Evolutionary conservation across 2,329 filamentous ascomycete species (phyloP), one percentile per base, ranked within the genome.

Genomic region (Geosmithia putterillii): DNA sequence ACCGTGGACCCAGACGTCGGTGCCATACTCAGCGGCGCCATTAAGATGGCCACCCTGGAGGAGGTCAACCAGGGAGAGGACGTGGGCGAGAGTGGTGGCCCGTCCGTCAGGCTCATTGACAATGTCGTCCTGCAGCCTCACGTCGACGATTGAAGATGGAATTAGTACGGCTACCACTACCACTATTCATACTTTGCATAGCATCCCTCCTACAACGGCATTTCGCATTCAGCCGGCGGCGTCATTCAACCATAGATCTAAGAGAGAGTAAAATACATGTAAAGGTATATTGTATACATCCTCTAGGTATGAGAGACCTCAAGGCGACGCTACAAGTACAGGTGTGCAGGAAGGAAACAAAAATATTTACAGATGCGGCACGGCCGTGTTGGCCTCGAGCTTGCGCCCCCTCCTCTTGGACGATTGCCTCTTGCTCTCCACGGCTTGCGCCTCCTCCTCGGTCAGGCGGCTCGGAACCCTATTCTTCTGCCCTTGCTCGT

Each of bases 11-110:
- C 73, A 0, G 62, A 65, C 0, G 77, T 69, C 49, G 90, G 90
- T 2, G 89, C 83, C 0, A 83, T 98, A 32, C 62, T 98, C 45
- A 96, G 90, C 57, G 88, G 86, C 3, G 92, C 92, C 0, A 69
- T 98, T 45, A 92, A 86, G 64, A 94, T 98, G 83, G 59, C 86
- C 39, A 84, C 88, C 0, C 67, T 95, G 2, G 85, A 94, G 56
- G 71, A 76, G 42, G 71, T 81, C 1, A 71, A 69, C 41, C 65
- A 76, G 6, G 84, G 74, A 1, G 89, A 96, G 59, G 80, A 88
- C 50, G 61, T 89, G 21, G 88, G 88, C 3, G 78, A 77, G 47
- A 73, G 76, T 44, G 81, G 79, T 3, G 81, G 82, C 2, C 85
- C 86, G 15, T 60, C 80, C 1, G 92, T 98, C 40, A 73, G 92